Evolutionary conservation across 1,284 basidiomycete genomes (phyloP), one percentile per base, ranked within the genome.

Genomic region (Ustilago vetiveriae): DNA sequence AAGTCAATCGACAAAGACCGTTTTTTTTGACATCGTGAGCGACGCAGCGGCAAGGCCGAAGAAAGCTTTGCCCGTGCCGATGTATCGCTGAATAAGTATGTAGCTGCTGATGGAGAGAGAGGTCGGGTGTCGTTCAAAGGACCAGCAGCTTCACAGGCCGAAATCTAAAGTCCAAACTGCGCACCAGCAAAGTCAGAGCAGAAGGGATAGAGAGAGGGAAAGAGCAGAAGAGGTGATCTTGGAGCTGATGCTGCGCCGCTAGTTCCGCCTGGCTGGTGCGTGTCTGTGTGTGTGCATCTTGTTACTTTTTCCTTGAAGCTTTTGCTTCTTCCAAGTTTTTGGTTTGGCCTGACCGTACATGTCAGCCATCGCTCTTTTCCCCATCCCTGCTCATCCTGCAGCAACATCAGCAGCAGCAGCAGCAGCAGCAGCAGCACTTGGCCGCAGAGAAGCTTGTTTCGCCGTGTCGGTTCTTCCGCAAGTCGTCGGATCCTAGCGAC

Each of bases 341-440:
- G 40, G 27, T 30, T 41, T 63, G 19, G 27, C 41, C 43, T 48
- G n/a, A n/a, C n/a, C n/a, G n/a, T n/a, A n/a, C n/a, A n/a, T n/a
- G n/a, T n/a, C 60, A 48, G 56, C 51, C 60, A 49, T 16, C 43
- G n/a, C n/a, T n/a, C n/a, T n/a, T n/a, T n/a, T n/a, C n/a, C n/a
- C n/a, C n/a, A n/a, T n/a, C n/a, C 4, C 40, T 22, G n/a, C 26
- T 32, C 38, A 23, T 39, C 21, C 33, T 7, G 16, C 33, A n/a
- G n/a, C n/a, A n/a, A n/a, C n/a, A n/a, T n/a, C n/a, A n/a, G n/a
- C n/a, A n/a, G n/a, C n/a, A n/a, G n/a, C n/a, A n/a, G n/a, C n/a
- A n/a, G n/a, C n/a, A n/a, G n/a, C n/a, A n/a, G n/a, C n/a, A n/a
- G n/a, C 36, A 21, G 36, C 36, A 21, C 14, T 21, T 19, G 36